Percentiles rank a stretch among this genome's conserved stretches.
Evolutionary conservation across 2,329 filamentous ascomycete species (phyloP).

Genomic region (Massarina eburnea): DNA sequence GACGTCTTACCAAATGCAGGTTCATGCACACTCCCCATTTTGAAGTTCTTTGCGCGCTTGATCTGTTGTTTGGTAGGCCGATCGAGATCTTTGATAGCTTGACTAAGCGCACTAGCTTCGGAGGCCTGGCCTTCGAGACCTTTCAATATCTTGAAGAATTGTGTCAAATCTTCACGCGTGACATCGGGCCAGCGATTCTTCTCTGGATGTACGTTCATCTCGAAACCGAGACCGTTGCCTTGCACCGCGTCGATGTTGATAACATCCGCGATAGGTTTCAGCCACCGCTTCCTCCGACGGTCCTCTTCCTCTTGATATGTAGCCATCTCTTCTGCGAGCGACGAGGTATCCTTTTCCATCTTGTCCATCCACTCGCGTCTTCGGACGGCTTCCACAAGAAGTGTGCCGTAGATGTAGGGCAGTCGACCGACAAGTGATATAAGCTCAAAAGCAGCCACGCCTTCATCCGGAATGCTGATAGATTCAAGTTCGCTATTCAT

Average conservation of each 20-base stretch:
- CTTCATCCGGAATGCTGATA: slow-evolving; percentile 73
- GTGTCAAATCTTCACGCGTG: slow-evolving; percentile 72
- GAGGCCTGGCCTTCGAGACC: slow-evolving; percentile 65
- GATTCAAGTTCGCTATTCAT: slow-evolving; percentile 72
- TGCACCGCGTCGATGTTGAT: slow-evolving; percentile 69
- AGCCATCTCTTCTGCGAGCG: slow-evolving; percentile 89
- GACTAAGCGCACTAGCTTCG: slow-evolving; percentile 70
- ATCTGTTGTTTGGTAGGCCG: slow-evolving; percentile 83
- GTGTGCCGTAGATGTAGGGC: slow-evolving; percentile 86
- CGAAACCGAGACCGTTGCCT: slow-evolving; percentile 71
- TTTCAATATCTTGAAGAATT: slow-evolving; percentile 69
- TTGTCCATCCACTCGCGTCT: slow-evolving; percentile 90
- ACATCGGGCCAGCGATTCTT: slow-evolving; percentile 80
- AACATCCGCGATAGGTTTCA: slow-evolving; percentile 77
- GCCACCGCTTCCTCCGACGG: slow-evolving; percentile 85
- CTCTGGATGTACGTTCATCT: slow-evolving; percentile 81
- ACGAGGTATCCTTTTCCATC: slow-evolving; percentile 82
- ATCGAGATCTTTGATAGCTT: slow-evolving; percentile 77
- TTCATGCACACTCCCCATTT: slow-evolving; percentile 93
- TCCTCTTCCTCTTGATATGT: slow-evolving; percentile 90
- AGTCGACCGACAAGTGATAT: slow-evolving; percentile 79
- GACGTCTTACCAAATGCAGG: slow-evolving; percentile 84
- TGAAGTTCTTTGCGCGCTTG: slow-evolving; percentile 88
- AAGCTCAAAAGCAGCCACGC: slow-evolving; percentile 77
- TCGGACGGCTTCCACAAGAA: slow-evolving; percentile 81